A percentile compares a stretch with the other conserved stretches of the same genome.
Evolutionary conservation across 306 rosid species (phyloP).

Genomic region (Quercus engelmannii): DNA sequence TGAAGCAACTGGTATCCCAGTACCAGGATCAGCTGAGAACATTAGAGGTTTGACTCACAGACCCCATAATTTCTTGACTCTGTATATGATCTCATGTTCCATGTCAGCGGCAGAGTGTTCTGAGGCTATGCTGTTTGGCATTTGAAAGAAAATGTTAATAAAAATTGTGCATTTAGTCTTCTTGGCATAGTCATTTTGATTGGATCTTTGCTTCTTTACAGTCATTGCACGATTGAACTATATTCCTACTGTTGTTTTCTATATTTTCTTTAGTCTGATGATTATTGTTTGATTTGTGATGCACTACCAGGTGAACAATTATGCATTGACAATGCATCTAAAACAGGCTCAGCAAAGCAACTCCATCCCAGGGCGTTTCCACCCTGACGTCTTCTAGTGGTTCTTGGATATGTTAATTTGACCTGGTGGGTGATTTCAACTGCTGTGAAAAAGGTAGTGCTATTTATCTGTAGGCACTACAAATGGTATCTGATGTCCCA

Average conservation of each 20-base stretch:
- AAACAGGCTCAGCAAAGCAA: conserved; percentile 84
- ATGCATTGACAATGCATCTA: conserved; percentile 80
- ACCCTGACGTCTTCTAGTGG: conserved; percentile 77
- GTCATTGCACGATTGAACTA: neutral
- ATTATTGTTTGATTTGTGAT: neutral
- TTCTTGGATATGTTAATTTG: neutral
- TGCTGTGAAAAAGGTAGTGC: neutral
- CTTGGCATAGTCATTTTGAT: neutral
- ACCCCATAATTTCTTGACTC: neutral
- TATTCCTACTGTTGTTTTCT: neutral
- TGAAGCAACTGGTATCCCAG: conserved; percentile 69
- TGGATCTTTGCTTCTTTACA: neutral
- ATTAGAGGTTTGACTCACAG: conserved; percentile 50
- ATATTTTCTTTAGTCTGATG: neutral
- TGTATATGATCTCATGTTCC: neutral
- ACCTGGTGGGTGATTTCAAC: neutral
- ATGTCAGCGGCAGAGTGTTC: neutral
- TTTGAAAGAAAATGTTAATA: neutral
- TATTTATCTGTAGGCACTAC: neutral
- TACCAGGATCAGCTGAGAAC: conserved; percentile 83
- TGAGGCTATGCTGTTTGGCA: neutral
- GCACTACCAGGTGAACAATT: conserved; percentile 59
- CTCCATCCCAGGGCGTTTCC: conserved; percentile 77
- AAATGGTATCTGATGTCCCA: neutral
- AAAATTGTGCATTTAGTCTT: neutral